Conservation (phyloP, 768 basidiomycete species). For the Cytidiella melzeri region DNA sequence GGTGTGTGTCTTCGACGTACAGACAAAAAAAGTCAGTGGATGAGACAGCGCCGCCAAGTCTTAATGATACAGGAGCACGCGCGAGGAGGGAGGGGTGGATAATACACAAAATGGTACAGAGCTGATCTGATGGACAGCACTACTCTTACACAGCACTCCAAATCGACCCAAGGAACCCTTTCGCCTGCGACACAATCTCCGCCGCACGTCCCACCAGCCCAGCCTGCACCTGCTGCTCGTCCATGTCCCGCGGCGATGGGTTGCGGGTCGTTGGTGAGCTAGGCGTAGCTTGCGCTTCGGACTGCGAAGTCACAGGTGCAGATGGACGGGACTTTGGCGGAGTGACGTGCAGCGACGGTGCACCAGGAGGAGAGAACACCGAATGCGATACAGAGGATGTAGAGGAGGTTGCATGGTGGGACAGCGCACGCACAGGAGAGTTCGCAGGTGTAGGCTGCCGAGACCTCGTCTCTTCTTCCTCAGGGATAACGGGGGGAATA, state of each 20-base stretch:
- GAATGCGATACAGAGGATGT: no score
- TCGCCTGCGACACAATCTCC: conserved; percentile 75
- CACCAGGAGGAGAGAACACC: conserved; percentile 5
- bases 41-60: conserved; percentile 3
- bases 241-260: conserved; percentile 13
- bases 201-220: conserved; percentile 58
- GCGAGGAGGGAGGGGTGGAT: background rate
- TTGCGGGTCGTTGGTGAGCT: conserved; percentile 7
- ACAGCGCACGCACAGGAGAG: conserved; percentile 40
- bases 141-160: conserved; percentile 31
- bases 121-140: no score
- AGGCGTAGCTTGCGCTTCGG: conserved; percentile 11
- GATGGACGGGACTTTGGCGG: conserved; percentile 12
- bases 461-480: conserved; percentile 34
- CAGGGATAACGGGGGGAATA: conserved; percentile 24
- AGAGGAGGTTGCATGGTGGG: conserved; percentile 3
- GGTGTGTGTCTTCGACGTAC: no score
- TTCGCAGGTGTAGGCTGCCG: conserved; percentile 57
- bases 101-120: conserved; percentile 2
- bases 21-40: no score
- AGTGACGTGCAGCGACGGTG: background rate
- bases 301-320: conserved; percentile 12
- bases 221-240: conserved; percentile 28
- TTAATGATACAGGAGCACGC: conserved; percentile 4
- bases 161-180: conserved; percentile 64